Evolutionary conservation across 345 rosid species (phyloP).

Genomic region (Salix viminalis): DNA sequence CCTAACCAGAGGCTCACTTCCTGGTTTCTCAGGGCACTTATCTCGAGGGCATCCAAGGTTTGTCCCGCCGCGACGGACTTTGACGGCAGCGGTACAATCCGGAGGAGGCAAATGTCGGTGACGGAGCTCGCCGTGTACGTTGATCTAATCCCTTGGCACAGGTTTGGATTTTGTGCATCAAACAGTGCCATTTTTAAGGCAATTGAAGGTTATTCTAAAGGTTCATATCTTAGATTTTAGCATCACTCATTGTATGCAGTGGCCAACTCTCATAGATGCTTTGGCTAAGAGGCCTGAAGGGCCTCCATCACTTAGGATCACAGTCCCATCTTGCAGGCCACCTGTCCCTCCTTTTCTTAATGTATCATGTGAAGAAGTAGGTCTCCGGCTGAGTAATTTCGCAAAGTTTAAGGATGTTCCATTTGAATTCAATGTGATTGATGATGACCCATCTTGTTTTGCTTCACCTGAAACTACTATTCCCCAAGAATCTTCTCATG

Average conservation of each 20-base stretch:
- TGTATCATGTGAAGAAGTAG: conserved; percentile 46
- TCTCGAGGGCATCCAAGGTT: conserved; percentile 54
- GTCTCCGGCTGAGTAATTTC: conserved; percentile 52
- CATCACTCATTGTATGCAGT: conserved; percentile 69
- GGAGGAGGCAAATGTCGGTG: conserved; percentile 48
- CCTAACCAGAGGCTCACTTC: conserved; percentile 63
- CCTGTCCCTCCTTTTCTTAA: conserved; percentile 56
- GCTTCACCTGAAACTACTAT: background rate
- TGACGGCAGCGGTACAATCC: conserved; percentile 31
- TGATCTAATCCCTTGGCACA: conserved; percentile 72
- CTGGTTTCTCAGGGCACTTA: conserved; percentile 60
- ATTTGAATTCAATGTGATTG: conserved; percentile 46
- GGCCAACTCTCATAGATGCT: conserved; percentile 70
- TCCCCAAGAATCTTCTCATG: conserved; percentile 16
- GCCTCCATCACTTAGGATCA: conserved; percentile 57
- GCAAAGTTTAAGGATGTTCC: conserved; percentile 53
- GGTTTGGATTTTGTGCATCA: conserved; percentile 66
- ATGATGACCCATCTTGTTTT: background rate
- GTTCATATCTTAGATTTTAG: conserved; percentile 64
- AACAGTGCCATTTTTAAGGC: conserved; percentile 50
- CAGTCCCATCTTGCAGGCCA: conserved; percentile 51
- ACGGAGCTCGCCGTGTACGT: conserved; percentile 67
- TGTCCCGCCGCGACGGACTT: conserved; percentile 47
- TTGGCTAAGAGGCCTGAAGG: conserved; percentile 61
- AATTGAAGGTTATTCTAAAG: conserved; percentile 42